Evolutionary conservation across 495 filamentous ascomycete species (phyloP), one percentile per base, ranked within the genome.

Genomic region (Aspergillus funiculosus): DNA sequence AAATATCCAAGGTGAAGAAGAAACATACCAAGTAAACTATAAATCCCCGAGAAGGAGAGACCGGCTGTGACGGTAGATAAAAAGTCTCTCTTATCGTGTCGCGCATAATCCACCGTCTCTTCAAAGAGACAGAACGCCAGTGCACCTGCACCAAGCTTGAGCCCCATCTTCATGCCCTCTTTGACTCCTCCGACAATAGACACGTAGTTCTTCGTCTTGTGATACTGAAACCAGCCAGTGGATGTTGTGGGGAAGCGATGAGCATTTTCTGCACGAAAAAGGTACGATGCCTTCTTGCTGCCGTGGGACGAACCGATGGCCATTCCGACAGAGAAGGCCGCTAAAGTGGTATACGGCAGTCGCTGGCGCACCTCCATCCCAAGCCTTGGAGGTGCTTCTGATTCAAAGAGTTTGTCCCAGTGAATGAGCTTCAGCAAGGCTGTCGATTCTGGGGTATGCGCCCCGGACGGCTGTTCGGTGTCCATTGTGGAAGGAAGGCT

Each of bases 181-280:
- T 76, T 77, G 9, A 90, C 63, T 0, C 83, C 92, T 2, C 85
- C 87, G 8, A 82, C 74, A 37, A 83, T 76, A 5, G 82, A 67
- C 45, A 86, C 77, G 68, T 97, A 96, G 61, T 95, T 96, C 68
- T 97, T 97, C 56, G 79, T 87, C 66, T 95, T 96, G 66, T 97
- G 94, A 61, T 98, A 98, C 20, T 96, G 78, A 60, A 88, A 98
- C 92, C 92, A 98, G 21, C 88, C 92, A 6, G 77, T 77, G 17
- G 83, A 78, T n/a, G 78, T 78, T 5, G 69, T 80, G 15, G 92
- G 92, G 34, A 94, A 79, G 53, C 89, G 82, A 68, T 98, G 92
- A 15, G 92, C 86, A 57, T 98, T 94, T 67, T 98, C 86, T 42
- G 92, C 92, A 39, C 91, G 85, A 66, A 96, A 98, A 37, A 81